A percentile compares a stretch with the other conserved stretches of the same genome.
phyloP scores from a whole-genome alignment of 306 rosid species.

The Trichosanthes cucumerina region DNA sequence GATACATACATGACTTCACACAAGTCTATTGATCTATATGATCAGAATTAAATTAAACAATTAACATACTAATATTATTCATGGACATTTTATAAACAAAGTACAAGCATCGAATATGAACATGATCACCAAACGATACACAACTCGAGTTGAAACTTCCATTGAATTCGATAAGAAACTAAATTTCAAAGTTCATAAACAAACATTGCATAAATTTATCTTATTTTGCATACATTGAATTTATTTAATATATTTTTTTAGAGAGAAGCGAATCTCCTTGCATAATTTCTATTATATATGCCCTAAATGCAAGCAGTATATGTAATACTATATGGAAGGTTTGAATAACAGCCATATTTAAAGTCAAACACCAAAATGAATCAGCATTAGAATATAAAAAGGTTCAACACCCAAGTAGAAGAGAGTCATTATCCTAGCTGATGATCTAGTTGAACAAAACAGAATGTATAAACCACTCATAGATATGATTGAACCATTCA shows the following conservation, averaged over 20 bases:
- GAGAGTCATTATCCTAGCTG: no score
- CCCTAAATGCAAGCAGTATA: neutral
- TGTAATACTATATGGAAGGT: neutral
- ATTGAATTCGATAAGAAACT: neutral
- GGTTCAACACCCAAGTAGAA: no score
- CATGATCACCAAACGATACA: neutral
- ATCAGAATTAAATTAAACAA: neutral
- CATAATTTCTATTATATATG: no score
- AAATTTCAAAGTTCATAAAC: neutral
- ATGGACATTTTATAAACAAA: neutral
- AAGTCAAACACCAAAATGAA: neutral
- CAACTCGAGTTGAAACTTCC: neutral
- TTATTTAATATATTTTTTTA: no score
- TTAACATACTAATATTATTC: neutral
- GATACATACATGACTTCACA: neutral
- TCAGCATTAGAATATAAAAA: no score
- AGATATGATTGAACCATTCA: no score
- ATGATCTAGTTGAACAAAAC: no score
- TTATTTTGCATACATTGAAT: no score
- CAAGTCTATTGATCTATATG: neutral
- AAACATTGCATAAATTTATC: neutral
- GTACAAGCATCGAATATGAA: neutral
- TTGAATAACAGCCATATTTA: neutral
- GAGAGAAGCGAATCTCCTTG: neutral
- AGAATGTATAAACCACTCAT: no score